Conservation (phyloP, 2,329 filamentous ascomycete genomes). For the Exophiala sideris region DNA sequence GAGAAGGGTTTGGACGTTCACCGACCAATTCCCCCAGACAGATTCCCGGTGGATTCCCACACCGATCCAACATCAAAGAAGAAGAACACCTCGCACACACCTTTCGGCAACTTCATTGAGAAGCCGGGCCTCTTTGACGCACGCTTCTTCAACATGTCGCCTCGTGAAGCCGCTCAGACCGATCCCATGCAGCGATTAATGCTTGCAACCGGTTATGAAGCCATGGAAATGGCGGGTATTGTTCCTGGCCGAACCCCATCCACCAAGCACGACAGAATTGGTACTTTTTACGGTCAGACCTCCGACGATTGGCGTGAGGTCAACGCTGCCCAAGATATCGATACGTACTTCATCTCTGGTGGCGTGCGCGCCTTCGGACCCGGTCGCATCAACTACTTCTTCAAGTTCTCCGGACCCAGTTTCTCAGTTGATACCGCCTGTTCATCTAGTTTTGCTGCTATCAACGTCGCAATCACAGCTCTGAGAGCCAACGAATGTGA, state of each 20-base stretch:
- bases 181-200: slow-evolving; percentile 78
- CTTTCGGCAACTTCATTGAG: slow-evolving; percentile 72
- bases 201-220: slow-evolving; percentile 74
- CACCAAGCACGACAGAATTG: slow-evolving; percentile 62
- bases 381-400: slow-evolving; percentile 70
- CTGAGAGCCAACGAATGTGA: slow-evolving; percentile 75
- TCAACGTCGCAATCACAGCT: slow-evolving; percentile 69
- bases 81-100: slow-evolving; percentile 73
- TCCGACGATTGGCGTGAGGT: slow-evolving; percentile 76
- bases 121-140: slow-evolving; percentile 75
- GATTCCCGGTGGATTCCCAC: slow-evolving; percentile 71
- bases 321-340: slow-evolving; percentile 68
- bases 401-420: slow-evolving; percentile 71
- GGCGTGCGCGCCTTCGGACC: slow-evolving; percentile 60
- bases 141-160: slow-evolving; percentile 85
- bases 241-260: slow-evolving; percentile 69
- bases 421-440: slow-evolving; percentile 75
- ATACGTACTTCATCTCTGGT: slow-evolving; percentile 65
- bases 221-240: slow-evolving; percentile 76
- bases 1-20: slow-evolving; percentile 73
- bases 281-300: slow-evolving; percentile 71
- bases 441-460: slow-evolving; percentile 68
- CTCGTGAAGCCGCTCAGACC: slow-evolving; percentile 73
- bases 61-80: slow-evolving; percentile 68
- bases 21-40: slow-evolving; percentile 56